Evolutionary conservation across 495 filamentous ascomycete species (phyloP), one percentile per base, ranked within the genome.

Genomic region (Talaromyces proteolyticus): DNA sequence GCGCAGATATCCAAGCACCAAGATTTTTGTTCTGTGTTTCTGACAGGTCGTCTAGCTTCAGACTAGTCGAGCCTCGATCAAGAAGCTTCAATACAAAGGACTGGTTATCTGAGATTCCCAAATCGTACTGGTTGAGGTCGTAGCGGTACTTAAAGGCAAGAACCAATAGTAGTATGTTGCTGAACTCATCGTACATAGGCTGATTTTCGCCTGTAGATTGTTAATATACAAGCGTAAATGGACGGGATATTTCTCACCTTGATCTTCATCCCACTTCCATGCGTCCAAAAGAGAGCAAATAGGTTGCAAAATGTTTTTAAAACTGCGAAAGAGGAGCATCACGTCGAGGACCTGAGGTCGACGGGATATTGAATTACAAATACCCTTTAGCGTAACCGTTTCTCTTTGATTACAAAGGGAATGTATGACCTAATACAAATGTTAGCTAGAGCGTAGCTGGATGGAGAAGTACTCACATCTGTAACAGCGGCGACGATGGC

Each of bases 121-220:
- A 68, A 42, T 96, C 90, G 17, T 78, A 65, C 1, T 74, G 65
- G 0, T 75, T 79, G 18, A 98, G 68, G 36, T 82, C 78, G 58
- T 95, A 96, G 14, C 94, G 90, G 57, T 93, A 81, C 48, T 87
- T 82, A 55, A 95, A 87, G 0, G 86, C 85, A 17, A 95, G 67
- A 0, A 96, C 77, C 1, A 98, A 72, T 3, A 97, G 77, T 6
- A 97, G 70, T 14, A 96, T 85, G 38, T 88, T 87, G 0, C 91
- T 89, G 52, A 97, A 98, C 53, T 98, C 94, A 54, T 97, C 92
- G 58, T 97, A 97, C 1, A 96, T 87, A 0, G 92, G 93, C 60
- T 96, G 91, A 57, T 93, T 93, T 61, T 98, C 93, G 29, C 85
- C 84, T 73, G 36, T 7, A 24, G 17, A 29, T 3, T 14, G 8